phyloP scores from a whole-genome alignment of 768 basidiomycete genomes.

The Chlorophyllum brunneum region DNA sequence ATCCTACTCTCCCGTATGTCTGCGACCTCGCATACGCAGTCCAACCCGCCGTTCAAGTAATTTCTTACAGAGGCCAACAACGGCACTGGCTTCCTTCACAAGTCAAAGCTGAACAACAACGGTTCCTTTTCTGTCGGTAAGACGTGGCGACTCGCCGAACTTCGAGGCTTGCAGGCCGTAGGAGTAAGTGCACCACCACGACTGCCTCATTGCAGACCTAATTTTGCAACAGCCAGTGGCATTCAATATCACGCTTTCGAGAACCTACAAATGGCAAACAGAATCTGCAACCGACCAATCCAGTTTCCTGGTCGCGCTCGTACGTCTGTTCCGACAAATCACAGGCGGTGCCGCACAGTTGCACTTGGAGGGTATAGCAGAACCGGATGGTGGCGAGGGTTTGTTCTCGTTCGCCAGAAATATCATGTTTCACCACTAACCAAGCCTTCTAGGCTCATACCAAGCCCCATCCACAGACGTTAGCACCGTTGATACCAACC shows the following conservation, averaged over 20 bases:
- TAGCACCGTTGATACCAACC: slow-evolving; percentile 6
- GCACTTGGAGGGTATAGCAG: slow-evolving; percentile 56
- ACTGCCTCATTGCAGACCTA: neutral
- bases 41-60: neutral
- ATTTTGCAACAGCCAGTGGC: slow-evolving; percentile 43
- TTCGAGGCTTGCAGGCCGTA: slow-evolving; percentile 73
- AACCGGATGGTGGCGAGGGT: slow-evolving; percentile 34
- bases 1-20: slow-evolving; percentile 86
- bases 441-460: slow-evolving; percentile 10
- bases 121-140: slow-evolving; percentile 96
- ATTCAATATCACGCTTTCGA: slow-evolving; percentile 83
- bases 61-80: slow-evolving; percentile 48
- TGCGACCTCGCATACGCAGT: slow-evolving; percentile 8
- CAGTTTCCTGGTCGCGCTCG: slow-evolving; percentile 61
- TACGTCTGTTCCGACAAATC: slow-evolving; percentile 56
- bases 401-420: slow-evolving; percentile 12
- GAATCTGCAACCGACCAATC: slow-evolving; percentile 71
- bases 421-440: neutral
- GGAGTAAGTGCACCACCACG: slow-evolving; percentile 47
- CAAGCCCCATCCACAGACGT: slow-evolving; percentile 9
- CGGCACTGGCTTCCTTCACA: slow-evolving; percentile 79
- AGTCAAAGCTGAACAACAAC: slow-evolving; percentile 94
- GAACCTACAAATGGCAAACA: slow-evolving; percentile 88
- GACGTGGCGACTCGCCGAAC: slow-evolving; percentile 85
- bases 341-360: slow-evolving; percentile 41